A percentile compares a stretch with the other conserved stretches of the same genome.
phyloP scores from a whole-genome alignment of 2,329 filamentous ascomycete species.

The Fusarium vanettenii region DNA sequence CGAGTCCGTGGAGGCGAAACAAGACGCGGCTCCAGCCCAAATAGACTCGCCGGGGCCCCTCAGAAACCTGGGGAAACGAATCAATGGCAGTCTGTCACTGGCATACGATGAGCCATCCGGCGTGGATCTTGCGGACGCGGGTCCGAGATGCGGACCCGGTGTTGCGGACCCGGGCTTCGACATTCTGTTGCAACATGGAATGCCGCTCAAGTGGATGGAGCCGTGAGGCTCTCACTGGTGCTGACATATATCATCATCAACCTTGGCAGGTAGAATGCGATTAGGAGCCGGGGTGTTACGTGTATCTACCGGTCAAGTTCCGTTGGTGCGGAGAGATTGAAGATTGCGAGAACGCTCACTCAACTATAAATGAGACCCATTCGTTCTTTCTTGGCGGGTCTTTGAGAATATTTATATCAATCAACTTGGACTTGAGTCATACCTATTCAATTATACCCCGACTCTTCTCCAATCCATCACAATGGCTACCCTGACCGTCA shows the following conservation, averaged over 20 bases:
- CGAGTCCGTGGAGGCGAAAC: background rate
- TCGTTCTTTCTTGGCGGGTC: background rate
- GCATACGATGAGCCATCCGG: background rate
- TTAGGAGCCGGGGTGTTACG: background rate
- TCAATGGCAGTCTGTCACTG: background rate
- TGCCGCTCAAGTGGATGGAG: background rate
- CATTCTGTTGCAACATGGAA: background rate
- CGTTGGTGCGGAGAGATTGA: background rate
- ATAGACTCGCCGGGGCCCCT: background rate
- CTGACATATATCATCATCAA: background rate
- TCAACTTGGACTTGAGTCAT: background rate
- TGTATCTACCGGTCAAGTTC: background rate
- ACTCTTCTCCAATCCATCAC: background rate
- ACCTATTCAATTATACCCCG: background rate
- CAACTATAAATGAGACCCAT: background rate
- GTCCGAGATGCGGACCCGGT: background rate
- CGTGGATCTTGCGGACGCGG: background rate
- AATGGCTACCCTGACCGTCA: background rate
- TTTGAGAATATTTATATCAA: background rate
- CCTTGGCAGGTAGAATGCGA: background rate
- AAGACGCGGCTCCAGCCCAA: background rate
- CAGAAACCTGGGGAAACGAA: background rate
- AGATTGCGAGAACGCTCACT: background rate
- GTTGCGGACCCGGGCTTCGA: background rate
- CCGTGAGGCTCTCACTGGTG: background rate